Percentiles rank a stretch among this genome's conserved stretches.
Evolutionary conservation across 768 basidiomycete genomes (phyloP).

Genomic region (Pleurotus sapidus): DNA sequence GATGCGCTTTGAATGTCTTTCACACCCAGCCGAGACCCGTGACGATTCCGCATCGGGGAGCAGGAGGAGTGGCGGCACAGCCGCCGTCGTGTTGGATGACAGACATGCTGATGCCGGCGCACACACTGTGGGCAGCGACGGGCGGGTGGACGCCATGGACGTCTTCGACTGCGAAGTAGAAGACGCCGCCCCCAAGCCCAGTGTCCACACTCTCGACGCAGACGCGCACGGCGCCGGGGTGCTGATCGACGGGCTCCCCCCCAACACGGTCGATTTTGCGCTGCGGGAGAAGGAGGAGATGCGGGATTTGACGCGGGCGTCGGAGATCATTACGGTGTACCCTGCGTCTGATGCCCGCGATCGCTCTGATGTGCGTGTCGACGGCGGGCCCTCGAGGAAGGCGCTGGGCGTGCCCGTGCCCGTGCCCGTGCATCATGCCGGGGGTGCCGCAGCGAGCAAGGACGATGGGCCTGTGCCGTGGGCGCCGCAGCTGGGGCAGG

Average conservation of each 20-base stretch:
- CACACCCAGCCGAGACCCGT: too few relatives aligned
- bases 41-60: too few relatives aligned
- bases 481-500: slow-evolving; percentile 60
- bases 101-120: slow-evolving; percentile 19
- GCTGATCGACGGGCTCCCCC: slow-evolving; percentile 12
- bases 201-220: slow-evolving; percentile 1
- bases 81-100: too few relatives aligned
- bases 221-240: slow-evolving; percentile 11
- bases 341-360: slow-evolving; percentile 1
- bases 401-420: slow-evolving; percentile 1
- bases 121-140: slow-evolving; percentile 41
- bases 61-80: too few relatives aligned
- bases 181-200: neutral
- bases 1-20: too few relatives aligned
- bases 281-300: slow-evolving; percentile 87
- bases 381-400: neutral
- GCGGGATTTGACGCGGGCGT: slow-evolving; percentile 80
- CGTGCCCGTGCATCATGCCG: too few relatives aligned
- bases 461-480: slow-evolving; percentile 28
- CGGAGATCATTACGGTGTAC: slow-evolving; percentile 64
- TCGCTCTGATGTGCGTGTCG: neutral
- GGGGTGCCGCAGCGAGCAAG: neutral
- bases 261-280: slow-evolving; percentile 78
- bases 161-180: slow-evolving; percentile 12
- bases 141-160: slow-evolving; percentile 22